A percentile compares a stretch with the other conserved stretches of the same genome.
These are phyloP conservation scores for Pistacia vera DNA, from an alignment of 345 rosid genomes.

Conservation along the genomic window DNA sequence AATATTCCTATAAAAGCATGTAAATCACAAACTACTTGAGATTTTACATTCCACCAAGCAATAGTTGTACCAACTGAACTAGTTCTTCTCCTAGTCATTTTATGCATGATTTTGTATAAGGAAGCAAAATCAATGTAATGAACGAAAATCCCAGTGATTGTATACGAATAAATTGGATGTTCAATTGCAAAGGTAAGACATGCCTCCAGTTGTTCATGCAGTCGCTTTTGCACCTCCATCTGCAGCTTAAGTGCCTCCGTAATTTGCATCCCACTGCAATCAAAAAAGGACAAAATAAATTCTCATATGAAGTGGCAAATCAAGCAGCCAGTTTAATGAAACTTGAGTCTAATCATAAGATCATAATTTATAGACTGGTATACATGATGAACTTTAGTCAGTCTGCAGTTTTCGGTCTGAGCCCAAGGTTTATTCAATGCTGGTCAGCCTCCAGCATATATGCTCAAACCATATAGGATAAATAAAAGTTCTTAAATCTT, in stretches of 20 bases:
- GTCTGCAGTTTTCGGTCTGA: neutral
- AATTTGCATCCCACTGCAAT: conserved; percentile 92
- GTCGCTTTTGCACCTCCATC: conserved; percentile 97
- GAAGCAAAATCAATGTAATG: neutral
- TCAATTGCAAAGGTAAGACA: conserved; percentile 30
- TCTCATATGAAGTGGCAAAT: conserved; percentile 8
- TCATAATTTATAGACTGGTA: conserved; percentile 2
- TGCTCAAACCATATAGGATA: neutral
- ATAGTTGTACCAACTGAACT: neutral
- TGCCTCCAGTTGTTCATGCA: conserved; percentile 98
- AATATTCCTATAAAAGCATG: neutral
- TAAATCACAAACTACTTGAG: conserved; percentile 5
- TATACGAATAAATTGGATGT: neutral
- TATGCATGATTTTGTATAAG: neutral
- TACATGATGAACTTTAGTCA: neutral
- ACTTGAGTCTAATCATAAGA: neutral
- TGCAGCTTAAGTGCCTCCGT: conserved; percentile 99
- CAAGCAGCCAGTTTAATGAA: conserved; percentile 9
- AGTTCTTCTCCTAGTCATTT: neutral
- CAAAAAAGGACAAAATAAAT: conserved; percentile 12
- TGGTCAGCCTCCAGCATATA: neutral
- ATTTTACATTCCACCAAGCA: neutral
- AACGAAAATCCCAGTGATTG: neutral
- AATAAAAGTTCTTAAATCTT: neutral
- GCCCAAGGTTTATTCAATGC: neutral